Evolutionary conservation across 2,329 filamentous ascomycete species (phyloP).

Genomic region (Elsinoe fawcettii): DNA sequence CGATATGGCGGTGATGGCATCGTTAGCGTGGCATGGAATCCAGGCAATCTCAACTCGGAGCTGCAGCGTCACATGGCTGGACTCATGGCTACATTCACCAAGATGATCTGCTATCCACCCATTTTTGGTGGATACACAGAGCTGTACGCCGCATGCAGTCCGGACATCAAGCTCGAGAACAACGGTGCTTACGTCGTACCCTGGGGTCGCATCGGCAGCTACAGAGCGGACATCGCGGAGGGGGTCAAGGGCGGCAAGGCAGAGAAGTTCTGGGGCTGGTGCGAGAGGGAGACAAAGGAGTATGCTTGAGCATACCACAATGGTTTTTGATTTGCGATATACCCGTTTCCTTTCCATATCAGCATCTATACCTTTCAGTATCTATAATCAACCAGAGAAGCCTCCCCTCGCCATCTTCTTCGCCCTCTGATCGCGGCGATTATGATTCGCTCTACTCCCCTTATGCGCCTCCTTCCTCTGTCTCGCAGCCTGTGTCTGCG

Average conservation of each 20-base stretch:
- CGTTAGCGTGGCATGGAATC: conserved; percentile 26
- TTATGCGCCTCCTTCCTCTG: conserved; percentile 77
- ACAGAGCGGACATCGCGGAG: conserved; percentile 26
- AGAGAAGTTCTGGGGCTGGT: conserved; percentile 35
- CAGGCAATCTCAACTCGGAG: conserved; percentile 27
- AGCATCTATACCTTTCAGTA: neutral
- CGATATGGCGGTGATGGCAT: conserved; percentile 22
- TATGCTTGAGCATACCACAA: conserved; percentile 16
- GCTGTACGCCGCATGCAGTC: conserved; percentile 26
- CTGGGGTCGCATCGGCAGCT: conserved; percentile 23
- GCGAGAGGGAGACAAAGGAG: conserved; percentile 29
- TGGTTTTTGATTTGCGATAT: neutral
- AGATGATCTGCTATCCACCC: conserved; percentile 19
- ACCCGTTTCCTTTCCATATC: neutral
- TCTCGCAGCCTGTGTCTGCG: conserved; percentile 62
- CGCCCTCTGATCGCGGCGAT: conserved; percentile 62
- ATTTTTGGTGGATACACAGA: conserved; percentile 29
- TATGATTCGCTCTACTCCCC: conserved; percentile 75
- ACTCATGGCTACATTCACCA: conserved; percentile 17
- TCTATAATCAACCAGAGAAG: conserved; percentile 32
- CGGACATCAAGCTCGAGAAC: conserved; percentile 23
- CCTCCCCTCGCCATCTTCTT: conserved; percentile 55
- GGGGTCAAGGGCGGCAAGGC: conserved; percentile 26
- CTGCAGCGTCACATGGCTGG: conserved; percentile 23
- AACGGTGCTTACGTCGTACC: conserved; percentile 25